Percentiles rank a stretch among this genome's conserved stretches.
Conservation (phyloP, 805 yeast species). For the Candida xyloterini region DNA sequence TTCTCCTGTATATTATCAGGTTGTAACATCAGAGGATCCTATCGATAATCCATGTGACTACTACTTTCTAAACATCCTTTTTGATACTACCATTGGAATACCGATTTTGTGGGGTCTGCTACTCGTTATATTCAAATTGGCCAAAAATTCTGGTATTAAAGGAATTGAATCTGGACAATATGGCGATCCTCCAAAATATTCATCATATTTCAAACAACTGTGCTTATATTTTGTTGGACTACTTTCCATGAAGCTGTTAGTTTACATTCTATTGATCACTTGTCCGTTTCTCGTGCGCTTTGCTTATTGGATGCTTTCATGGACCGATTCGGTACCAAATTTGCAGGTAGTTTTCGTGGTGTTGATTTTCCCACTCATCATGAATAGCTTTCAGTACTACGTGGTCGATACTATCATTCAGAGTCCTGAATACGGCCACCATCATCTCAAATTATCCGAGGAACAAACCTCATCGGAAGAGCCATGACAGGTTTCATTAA, state of each 20-base stretch:
- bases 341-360: constrained; percentile 85
- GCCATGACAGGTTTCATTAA: not conserved
- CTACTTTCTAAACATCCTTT: constrained; percentile 83
- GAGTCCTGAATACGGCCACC: constrained; percentile 39
- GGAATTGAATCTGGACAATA: constrained; percentile 56
- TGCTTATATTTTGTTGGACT: constrained; percentile 62
- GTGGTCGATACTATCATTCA: constrained; percentile 74
- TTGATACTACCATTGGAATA: constrained; percentile 93
- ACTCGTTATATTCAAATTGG: constrained; percentile 46
- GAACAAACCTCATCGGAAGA: not conserved
- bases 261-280: constrained; percentile 54
- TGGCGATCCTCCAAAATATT: constrained; percentile 61
- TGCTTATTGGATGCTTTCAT: constrained; percentile 73
- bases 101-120: constrained; percentile 68
- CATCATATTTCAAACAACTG: constrained; percentile 70
- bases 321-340: constrained; percentile 79
- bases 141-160: constrained; percentile 41
- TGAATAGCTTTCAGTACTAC: constrained; percentile 72
- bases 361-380: constrained; percentile 71
- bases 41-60: constrained; percentile 79
- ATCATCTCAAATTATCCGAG: constrained; percentile 11
- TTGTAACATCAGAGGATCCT: constrained; percentile 19
- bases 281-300: constrained; percentile 67
- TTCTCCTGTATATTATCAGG: constrained; percentile 9
- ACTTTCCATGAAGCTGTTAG: constrained; percentile 53